phyloP scores from a whole-genome alignment of 78 protist genomes.

The Bodo saltans region DNA sequence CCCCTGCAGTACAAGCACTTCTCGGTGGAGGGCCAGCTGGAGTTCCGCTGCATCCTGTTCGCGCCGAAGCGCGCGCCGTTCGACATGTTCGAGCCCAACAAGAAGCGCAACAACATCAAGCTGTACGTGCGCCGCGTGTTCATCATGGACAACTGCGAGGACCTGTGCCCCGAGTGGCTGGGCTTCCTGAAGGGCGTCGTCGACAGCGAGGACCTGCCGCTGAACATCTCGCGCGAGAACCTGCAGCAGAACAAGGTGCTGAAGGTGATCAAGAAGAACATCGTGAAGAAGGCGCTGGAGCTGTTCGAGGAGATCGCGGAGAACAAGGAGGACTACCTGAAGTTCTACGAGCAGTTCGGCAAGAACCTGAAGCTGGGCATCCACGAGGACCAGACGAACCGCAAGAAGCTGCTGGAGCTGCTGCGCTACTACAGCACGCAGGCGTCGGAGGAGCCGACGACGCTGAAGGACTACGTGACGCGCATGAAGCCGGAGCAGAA shows the following conservation, averaged over 20 bases:
- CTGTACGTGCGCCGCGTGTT: slow-evolving; percentile 98
- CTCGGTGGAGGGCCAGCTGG: slow-evolving; percentile 96
- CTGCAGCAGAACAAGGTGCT: slow-evolving; percentile 98
- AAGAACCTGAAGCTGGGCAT: slow-evolving; percentile 98
- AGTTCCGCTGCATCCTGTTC: slow-evolving; percentile 95
- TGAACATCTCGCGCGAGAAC: slow-evolving; percentile 99
- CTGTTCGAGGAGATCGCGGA: slow-evolving; percentile 90
- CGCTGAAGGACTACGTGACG: slow-evolving; percentile 95
- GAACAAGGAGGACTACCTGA: slow-evolving; percentile 93
- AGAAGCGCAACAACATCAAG: slow-evolving; percentile 99
- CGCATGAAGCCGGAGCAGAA: slow-evolving; percentile 98
- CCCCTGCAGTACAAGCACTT: slow-evolving; percentile 98
- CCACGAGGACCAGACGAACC: slow-evolving; percentile 97
- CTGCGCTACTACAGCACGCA: slow-evolving; percentile 93
- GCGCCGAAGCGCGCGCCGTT: slow-evolving; percentile 97
- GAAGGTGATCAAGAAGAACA: slow-evolving; percentile 95
- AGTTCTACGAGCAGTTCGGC: slow-evolving; percentile 95
- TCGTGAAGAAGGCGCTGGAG: slow-evolving; percentile 97
- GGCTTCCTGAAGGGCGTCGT: slow-evolving; percentile 97
- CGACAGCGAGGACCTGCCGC: slow-evolving; percentile 99
- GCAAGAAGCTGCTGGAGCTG: slow-evolving; percentile 91
- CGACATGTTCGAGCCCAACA: slow-evolving; percentile 93
- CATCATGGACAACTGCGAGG: slow-evolving; percentile 98
- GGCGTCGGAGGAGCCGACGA: slow-evolving; percentile 84
- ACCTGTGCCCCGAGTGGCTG: slow-evolving; percentile 97